Conservation (phyloP, 1,284 basidiomycete species). For the Naganishia liquefaciens region DNA sequence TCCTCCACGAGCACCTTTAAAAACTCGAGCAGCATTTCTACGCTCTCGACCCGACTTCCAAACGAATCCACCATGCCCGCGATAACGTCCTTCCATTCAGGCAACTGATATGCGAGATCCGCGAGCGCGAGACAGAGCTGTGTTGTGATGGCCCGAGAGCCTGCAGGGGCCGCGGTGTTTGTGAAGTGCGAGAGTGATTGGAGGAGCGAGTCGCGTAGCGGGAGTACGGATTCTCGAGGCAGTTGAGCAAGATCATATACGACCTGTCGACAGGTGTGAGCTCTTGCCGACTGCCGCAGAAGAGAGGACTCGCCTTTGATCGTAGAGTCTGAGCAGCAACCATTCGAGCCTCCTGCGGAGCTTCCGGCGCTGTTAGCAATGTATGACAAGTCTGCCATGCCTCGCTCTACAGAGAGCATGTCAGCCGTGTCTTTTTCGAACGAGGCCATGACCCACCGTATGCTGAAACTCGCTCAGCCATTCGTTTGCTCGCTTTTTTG, state of each 20-base stretch:
- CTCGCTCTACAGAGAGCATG: slow-evolving; percentile 65
- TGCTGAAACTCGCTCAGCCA: slow-evolving; percentile 97
- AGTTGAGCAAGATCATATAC: slow-evolving; percentile 94
- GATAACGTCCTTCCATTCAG: slow-evolving; percentile 77
- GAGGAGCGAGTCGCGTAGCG: slow-evolving; percentile 83
- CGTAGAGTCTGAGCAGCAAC: slow-evolving; percentile 98
- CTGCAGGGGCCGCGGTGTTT: slow-evolving; percentile 58
- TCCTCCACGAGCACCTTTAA: slow-evolving; percentile 91
- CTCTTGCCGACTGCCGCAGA: background rate
- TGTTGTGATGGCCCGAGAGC: slow-evolving; percentile 81
- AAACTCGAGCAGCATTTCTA: slow-evolving; percentile 84
- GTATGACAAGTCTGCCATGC: slow-evolving; percentile 95
- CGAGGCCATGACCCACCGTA: slow-evolving; percentile 68
- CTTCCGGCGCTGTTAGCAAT: slow-evolving; percentile 77
- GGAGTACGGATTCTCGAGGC: slow-evolving; percentile 67
- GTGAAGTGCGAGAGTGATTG: slow-evolving; percentile 68
- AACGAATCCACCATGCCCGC: slow-evolving; percentile 80
- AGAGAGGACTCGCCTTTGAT: slow-evolving; percentile 70
- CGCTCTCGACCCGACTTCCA: slow-evolving; percentile 79
- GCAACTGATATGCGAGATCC: slow-evolving; percentile 84
- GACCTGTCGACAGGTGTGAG: slow-evolving; percentile 63
- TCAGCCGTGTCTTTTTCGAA: slow-evolving; percentile 19
- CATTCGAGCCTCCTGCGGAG: slow-evolving; percentile 77
- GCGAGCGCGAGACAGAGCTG: slow-evolving; percentile 89
- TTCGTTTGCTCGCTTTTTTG: slow-evolving; percentile 80